These are phyloP conservation scores for Puccinellia tenuiflora DNA, from an alignment of 176 grass and related monocot genomes.

Conservation along the genomic window DNA sequence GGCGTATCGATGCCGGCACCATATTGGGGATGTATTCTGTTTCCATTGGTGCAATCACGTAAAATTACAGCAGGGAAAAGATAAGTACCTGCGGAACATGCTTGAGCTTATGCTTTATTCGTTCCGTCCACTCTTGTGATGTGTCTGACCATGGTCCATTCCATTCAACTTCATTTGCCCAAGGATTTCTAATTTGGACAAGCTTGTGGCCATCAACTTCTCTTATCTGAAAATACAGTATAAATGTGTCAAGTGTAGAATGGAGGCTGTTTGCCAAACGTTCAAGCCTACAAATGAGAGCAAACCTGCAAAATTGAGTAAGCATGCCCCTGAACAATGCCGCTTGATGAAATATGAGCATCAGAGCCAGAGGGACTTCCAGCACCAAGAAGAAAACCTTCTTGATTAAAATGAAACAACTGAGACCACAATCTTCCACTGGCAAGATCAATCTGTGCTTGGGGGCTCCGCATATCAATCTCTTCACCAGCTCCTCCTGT, in stretches of 20 bases:
- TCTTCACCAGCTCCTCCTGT: conserved; percentile 98
- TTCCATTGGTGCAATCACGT: not conserved
- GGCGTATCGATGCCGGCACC: too few relatives aligned
- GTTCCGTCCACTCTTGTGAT: conserved; percentile 91
- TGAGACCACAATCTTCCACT: conserved; percentile 98
- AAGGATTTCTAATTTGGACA: conserved; percentile 97
- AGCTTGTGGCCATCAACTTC: conserved; percentile 99
- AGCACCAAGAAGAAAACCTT: conserved; percentile 98
- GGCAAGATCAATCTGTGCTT: conserved; percentile 91
- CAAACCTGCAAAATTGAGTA: conserved; percentile 99
- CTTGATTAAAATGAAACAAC: conserved; percentile 92
- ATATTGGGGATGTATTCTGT: conserved; percentile 11
- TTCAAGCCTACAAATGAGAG: conserved; percentile 23
- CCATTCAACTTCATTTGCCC: conserved; percentile 99
- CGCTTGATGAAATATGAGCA: conserved; percentile 90
- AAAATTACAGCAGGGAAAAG: conserved; percentile 9
- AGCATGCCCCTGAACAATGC: conserved; percentile 99
- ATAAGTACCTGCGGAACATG: conserved; percentile 81
- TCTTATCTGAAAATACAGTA: conserved; percentile 64
- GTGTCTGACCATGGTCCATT: conserved; percentile 97
- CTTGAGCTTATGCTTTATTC: conserved; percentile 99
- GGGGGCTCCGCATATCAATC: conserved; percentile 96
- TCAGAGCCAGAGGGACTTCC: conserved; percentile 97
- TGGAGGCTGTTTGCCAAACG: not conserved
- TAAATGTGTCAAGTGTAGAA: conserved; percentile 10